Evolutionary conservation across 306 rosid species (phyloP).

Genomic region (Castanopsis chinensis): DNA sequence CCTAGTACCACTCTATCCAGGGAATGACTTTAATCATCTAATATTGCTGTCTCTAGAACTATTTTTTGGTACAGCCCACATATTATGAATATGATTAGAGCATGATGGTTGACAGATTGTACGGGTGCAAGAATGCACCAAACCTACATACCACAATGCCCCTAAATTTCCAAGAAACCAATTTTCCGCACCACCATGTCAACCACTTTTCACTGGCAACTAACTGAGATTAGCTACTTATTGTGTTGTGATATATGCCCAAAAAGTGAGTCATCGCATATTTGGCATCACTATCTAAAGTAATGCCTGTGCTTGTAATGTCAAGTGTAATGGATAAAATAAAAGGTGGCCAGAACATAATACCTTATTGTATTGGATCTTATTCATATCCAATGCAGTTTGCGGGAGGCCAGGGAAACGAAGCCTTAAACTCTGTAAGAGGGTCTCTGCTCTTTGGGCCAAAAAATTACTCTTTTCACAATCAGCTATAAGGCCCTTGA

Average conservation of each 20-base stretch:
- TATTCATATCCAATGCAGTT: slow-evolving; percentile 86
- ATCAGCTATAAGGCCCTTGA: slow-evolving; percentile 76
- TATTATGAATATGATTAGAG: not conserved
- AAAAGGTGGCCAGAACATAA: not conserved
- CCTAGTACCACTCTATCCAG: not conserved
- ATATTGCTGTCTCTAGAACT: not conserved
- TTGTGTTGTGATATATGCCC: not conserved
- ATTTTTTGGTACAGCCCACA: not conserved
- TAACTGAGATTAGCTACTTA: not conserved
- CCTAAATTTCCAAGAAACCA: not conserved
- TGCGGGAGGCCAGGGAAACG: slow-evolving; percentile 93
- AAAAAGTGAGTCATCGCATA: not conserved
- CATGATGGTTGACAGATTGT: not conserved
- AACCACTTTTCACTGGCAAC: not conserved
- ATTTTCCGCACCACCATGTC: not conserved
- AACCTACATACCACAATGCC: not conserved
- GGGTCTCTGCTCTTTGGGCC: slow-evolving; percentile 71
- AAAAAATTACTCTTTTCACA: slow-evolving; percentile 50
- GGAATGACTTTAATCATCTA: not conserved
- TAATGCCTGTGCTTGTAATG: not conserved
- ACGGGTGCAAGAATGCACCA: not conserved
- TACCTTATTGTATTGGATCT: slow-evolving; percentile 89
- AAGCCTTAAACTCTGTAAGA: slow-evolving; percentile 68
- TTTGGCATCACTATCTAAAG: not conserved
- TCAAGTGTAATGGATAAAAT: not conserved